Evolutionary conservation across 2,329 filamentous ascomycete genomes (phyloP).

Genomic region (Curvularia verruculosa): DNA sequence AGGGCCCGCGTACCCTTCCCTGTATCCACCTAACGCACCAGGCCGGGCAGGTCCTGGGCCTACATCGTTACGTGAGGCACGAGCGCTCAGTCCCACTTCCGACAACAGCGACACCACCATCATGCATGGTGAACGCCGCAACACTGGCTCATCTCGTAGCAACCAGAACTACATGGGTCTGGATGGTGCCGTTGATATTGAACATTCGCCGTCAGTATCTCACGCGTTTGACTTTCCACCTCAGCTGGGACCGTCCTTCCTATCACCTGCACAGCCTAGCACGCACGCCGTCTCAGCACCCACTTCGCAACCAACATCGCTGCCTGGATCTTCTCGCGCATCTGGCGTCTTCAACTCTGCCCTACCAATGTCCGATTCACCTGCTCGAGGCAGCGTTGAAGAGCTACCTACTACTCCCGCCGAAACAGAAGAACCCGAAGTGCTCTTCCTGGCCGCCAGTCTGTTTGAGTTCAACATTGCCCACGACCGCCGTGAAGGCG

Average conservation of each 20-base stretch:
- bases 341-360: conserved; percentile 87
- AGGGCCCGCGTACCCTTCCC: conserved; percentile 31
- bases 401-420: conserved; percentile 45
- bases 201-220: conserved; percentile 21
- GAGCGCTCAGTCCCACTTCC: conserved; percentile 34
- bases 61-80: conserved; percentile 30
- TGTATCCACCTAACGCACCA: conserved; percentile 26
- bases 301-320: conserved; percentile 29
- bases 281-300: conserved; percentile 27
- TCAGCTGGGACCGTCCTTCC: conserved; percentile 38
- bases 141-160: conserved; percentile 27
- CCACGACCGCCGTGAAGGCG: conserved; percentile 86
- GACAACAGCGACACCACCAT: conserved; percentile 40
- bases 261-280: conserved; percentile 28
- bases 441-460: conserved; percentile 90
- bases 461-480: conserved; percentile 98
- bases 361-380: conserved; percentile 74
- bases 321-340: conserved; percentile 56
- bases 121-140: conserved; percentile 30
- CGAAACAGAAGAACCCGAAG: conserved; percentile 66
- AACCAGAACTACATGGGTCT: conserved; percentile 33
- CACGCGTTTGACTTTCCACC: conserved; percentile 34
- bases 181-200: conserved; percentile 38
- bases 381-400: conserved; percentile 30
- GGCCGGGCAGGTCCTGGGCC: conserved; percentile 26